Evolutionary conservation across 2,329 filamentous ascomycete species (phyloP).

Genomic region (Xenosphaeropsis pyriputrescens): DNA sequence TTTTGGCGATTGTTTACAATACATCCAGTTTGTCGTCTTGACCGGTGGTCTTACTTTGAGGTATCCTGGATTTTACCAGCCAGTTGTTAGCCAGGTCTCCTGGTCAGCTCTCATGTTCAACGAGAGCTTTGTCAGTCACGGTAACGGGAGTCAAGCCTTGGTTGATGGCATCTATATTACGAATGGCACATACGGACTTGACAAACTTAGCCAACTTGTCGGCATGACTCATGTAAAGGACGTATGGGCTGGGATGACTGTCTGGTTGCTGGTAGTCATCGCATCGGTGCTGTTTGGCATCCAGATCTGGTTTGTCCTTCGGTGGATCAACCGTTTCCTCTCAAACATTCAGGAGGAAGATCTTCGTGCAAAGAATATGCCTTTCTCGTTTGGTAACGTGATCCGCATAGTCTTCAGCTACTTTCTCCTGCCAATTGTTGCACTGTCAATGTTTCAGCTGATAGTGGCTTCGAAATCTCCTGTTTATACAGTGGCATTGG

Average conservation of each 20-base stretch:
- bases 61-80: constrained; percentile 92
- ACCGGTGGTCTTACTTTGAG: constrained; percentile 76
- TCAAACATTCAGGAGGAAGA: constrained; percentile 70
- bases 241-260: constrained; percentile 86
- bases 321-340: constrained; percentile 62
- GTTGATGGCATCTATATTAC: constrained; percentile 78
- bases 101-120: constrained; percentile 95
- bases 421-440: constrained; percentile 74
- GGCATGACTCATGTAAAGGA: constrained; percentile 66
- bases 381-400: constrained; percentile 67
- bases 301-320: constrained; percentile 61
- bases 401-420: constrained; percentile 86
- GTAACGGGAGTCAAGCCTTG: constrained; percentile 49
- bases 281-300: constrained; percentile 50
- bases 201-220: constrained; percentile 64
- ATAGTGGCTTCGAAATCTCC: constrained; percentile 58
- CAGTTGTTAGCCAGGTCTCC: constrained; percentile 69
- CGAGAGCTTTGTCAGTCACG: constrained; percentile 65
- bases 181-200: constrained; percentile 65
- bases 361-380: constrained; percentile 77
- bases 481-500: constrained; percentile 56
- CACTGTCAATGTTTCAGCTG: constrained; percentile 82
- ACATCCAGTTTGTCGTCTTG: constrained; percentile 83
- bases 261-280: constrained; percentile 76
- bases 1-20: constrained; percentile 92